Evolutionary conservation across 371 early-diverging fungal species (phyloP).

Genomic region (Mucor indicus): DNA sequence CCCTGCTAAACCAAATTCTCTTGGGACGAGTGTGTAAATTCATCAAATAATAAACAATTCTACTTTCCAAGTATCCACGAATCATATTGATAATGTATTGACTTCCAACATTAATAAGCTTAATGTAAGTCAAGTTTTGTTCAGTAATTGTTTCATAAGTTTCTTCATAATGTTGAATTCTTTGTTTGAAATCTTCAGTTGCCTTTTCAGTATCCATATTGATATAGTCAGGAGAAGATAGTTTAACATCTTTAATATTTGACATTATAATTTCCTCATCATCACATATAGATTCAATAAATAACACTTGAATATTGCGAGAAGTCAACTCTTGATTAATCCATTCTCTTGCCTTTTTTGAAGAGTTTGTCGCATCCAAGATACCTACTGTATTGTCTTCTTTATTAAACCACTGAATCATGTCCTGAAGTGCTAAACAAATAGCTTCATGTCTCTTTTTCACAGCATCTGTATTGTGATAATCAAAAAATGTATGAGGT

Average conservation of each 20-base stretch:
- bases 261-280: constrained; percentile 77
- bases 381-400: constrained; percentile 79
- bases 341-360: constrained; percentile 74
- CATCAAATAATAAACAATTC: constrained; percentile 96
- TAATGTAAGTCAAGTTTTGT: constrained; percentile 81
- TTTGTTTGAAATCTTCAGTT: constrained; percentile 82
- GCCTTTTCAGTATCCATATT: constrained; percentile 72
- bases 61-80: constrained; percentile 89
- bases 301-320: constrained; percentile 83
- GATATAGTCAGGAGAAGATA: constrained; percentile 90
- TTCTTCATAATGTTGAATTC: constrained; percentile 87
- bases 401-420: constrained; percentile 85
- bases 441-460: constrained; percentile 80
- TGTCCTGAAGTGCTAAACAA: constrained; percentile 76
- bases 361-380: constrained; percentile 97
- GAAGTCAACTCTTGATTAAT: constrained; percentile 64
- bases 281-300: constrained; percentile 93
- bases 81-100: constrained; percentile 85
- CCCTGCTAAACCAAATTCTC: constrained; percentile 84
- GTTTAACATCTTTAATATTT: constrained; percentile 92
- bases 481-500: constrained; percentile 88
- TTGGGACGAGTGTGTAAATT: constrained; percentile 95
- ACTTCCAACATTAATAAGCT: constrained; percentile 90
- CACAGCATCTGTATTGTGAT: constrained; percentile 69
- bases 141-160: constrained; percentile 86